Evolutionary conservation across 2,329 filamentous ascomycete genomes (phyloP).

Genomic region (Fusarium tricinctum): DNA sequence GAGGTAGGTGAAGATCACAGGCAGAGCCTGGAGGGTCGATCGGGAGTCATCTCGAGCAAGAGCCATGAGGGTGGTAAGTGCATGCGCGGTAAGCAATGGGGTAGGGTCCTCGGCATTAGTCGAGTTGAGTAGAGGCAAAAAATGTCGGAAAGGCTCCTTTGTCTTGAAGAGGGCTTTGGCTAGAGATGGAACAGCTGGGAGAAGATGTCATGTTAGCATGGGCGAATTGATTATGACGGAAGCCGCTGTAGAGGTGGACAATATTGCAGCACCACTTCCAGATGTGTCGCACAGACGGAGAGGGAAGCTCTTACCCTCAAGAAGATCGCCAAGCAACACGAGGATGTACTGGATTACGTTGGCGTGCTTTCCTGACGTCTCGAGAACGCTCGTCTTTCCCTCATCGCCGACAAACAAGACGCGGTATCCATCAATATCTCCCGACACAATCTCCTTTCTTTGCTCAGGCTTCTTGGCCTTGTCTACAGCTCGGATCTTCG

Average conservation of each 20-base stretch:
- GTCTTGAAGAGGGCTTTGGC: constrained; percentile 82
- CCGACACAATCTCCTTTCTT: constrained; percentile 84
- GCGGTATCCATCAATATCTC: constrained; percentile 83
- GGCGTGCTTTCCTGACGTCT: constrained; percentile 85
- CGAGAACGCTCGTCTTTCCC: constrained; percentile 79
- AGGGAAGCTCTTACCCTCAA: constrained; percentile 76
- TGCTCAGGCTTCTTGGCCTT: constrained; percentile 91
- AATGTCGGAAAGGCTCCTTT: constrained; percentile 82
- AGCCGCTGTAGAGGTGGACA: constrained; percentile 22
- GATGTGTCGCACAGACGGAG: constrained; percentile 16
- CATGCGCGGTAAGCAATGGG: constrained; percentile 88
- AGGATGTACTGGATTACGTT: constrained; percentile 97
- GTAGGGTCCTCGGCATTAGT: constrained; percentile 83
- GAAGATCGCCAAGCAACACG: constrained; percentile 87
- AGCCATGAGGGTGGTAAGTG: constrained; percentile 83
- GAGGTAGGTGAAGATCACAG: constrained; percentile 87
- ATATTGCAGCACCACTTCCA: constrained; percentile 8
- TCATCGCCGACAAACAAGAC: constrained; percentile 82
- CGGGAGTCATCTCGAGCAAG: constrained; percentile 72
- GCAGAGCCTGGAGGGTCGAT: constrained; percentile 82
- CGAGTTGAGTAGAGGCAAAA: constrained; percentile 87
- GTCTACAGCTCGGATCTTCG: constrained; percentile 96
- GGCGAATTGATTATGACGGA: constrained; percentile 10
- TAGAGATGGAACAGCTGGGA: constrained; percentile 82
- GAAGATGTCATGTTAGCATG: constrained; percentile 40